Evolutionary conservation across 805 yeast genomes (phyloP), one percentile per base, ranked within the genome.

Genomic region (Metschnikowia lochheadii): DNA sequence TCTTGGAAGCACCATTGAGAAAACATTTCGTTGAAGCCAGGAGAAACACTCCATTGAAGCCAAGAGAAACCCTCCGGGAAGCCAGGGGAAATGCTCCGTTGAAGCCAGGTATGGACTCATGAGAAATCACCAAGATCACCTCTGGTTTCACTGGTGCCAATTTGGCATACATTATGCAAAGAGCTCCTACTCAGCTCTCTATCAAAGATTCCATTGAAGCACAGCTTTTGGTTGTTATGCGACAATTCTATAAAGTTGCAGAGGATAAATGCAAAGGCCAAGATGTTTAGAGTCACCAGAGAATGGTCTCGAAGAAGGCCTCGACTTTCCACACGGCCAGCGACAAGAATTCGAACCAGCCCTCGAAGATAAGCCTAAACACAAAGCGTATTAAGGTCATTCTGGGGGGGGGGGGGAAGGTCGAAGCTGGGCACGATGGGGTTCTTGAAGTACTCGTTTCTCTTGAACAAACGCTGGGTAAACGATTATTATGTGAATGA

Each of bases 121-220:
- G 75, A 45, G 90, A 91, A 67, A 90, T 94, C 68, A 95, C 99
- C 52, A 87, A 85, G 73, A 84, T 87, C 56, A 89, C 99, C n/a
- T 83, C 86, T 62, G 99, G 99, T 20, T 94, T 94, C 81, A 87
- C 97, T 44, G 99, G 99, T 85, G 99, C 99, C 49, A 99, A 94
- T 79, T 82, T 94, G 75, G 83, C 88, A 38, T 94, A 91, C 76
- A 91, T 94, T 72, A 99, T 88, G 49, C 99, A 94, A 79, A 89
- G 99, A 76, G 84, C 99, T n/a, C n/a, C n/a, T 48, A 99, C 99
- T 59, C 94, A 94, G 76, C 92, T 87, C 70, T 99, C 99, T 56
- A 94, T 94, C 67, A 94, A 95, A 74, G 99, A 94, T 64, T 86
- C 96, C 53, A 94, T 94, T 66, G 97, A 90, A 70, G 97, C 97